A percentile compares a stretch with the other conserved stretches of the same genome.
These are phyloP conservation scores for Pseudogymnoascus sp. DNA, from an alignment of 2,329 filamentous ascomycete species.

Conservation along the genomic window DNA sequence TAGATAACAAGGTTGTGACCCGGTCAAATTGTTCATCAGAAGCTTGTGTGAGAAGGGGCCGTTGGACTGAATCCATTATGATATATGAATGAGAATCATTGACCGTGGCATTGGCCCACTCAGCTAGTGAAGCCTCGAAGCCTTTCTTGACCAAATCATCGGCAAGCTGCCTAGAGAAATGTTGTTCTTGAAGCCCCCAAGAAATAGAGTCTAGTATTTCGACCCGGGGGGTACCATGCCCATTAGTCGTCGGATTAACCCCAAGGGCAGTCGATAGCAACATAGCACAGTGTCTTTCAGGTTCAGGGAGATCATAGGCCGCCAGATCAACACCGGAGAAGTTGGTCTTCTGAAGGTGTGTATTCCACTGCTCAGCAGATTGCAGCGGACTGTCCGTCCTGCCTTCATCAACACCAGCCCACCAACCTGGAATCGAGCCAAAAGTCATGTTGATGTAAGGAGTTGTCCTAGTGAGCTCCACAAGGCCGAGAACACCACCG, in stretches of 20 bases:
- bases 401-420: slow-evolving; percentile 13
- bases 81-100: background rate
- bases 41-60: background rate
- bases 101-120: background rate
- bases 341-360: slow-evolving; percentile 18
- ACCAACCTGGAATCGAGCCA: background rate
- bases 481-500: slow-evolving; percentile 19
- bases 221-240: background rate
- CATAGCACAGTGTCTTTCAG: background rate
- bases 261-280: background rate
- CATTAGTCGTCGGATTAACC: background rate
- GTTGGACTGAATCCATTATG: background rate
- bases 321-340: slow-evolving; percentile 26
- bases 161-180: background rate
- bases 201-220: background rate
- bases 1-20: background rate
- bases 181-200: background rate
- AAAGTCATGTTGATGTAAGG: background rate
- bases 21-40: background rate
- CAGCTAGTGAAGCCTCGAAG: background rate
- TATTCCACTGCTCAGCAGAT: background rate
- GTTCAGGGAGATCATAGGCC: slow-evolving; percentile 11
- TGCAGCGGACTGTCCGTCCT: slow-evolving; percentile 9
- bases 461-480: slow-evolving; percentile 14
- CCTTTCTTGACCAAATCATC: background rate